Evolutionary conservation across 164 flowering plant genomes (phyloP).

Genomic region (Tetracentron sinense): DNA sequence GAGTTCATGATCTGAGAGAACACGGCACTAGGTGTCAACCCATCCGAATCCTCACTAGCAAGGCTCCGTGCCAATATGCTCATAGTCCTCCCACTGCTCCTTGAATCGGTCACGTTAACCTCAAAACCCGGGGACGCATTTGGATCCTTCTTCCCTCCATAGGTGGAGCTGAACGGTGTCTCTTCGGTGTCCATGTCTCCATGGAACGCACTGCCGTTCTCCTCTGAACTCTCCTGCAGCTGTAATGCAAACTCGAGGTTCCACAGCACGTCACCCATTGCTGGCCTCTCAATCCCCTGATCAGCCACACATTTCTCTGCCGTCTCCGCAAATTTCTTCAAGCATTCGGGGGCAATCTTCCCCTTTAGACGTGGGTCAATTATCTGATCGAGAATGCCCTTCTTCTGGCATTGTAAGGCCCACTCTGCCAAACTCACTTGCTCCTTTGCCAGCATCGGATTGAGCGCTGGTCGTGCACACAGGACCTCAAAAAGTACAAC

Average conservation of each 20-base stretch:
- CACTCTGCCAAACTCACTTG: constrained; percentile 26
- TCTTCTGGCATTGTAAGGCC: constrained; percentile 17
- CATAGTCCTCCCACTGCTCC: constrained; percentile 74
- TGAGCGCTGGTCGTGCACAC: constrained; percentile 26
- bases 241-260: too few species aligned
- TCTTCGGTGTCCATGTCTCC: constrained; percentile 16
- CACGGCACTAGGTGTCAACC: constrained; percentile 85
- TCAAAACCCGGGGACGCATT: constrained; percentile 7
- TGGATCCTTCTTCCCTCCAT: constrained; percentile 15
- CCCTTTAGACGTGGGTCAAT: too few species aligned
- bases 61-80: constrained; percentile 82
- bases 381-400: too few species aligned
- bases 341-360: constrained; percentile 16
- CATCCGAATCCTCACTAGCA: constrained; percentile 82
- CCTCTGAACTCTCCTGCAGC: constrained; percentile 28
- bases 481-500: too few species aligned
- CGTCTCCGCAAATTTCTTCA: constrained; percentile 19
- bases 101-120: constrained; percentile 34
- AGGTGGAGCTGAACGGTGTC: constrained; percentile 14
- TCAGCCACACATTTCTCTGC: constrained; percentile 24
- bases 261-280: constrained; percentile 21
- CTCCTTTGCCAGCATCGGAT: constrained; percentile 21
- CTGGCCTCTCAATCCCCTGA: constrained; percentile 20
- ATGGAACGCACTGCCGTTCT: constrained; percentile 13
- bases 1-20: constrained; percentile 96